Base-by-base conservation (phyloP, 2,329 filamentous ascomycete species). In the Pleurostoma richardsiae region DNA sequence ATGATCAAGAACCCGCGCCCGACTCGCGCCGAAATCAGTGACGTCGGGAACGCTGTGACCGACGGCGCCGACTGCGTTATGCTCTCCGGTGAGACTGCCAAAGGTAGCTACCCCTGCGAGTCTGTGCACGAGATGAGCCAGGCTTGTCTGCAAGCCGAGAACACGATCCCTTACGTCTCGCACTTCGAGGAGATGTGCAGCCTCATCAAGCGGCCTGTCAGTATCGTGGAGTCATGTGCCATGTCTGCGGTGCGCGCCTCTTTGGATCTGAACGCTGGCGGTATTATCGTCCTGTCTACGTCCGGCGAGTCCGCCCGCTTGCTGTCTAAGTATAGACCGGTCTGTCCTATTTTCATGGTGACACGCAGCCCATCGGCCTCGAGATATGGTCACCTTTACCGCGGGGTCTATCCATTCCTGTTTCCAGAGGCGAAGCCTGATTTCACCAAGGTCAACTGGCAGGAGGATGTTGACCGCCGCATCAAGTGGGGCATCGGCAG, bases 1-100 rank as follows among this genome's bases (percentile, higher is more conserved):
- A 99, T 99, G 94, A 99, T 96, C 72, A 96, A 96, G 82, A 99
- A 99, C 80, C 94, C 94, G 57, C 89, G 94, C 54, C 94, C 94
- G 44, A 99, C 94, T 54, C 90, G 94, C 73, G 94, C 94, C 55
- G 94, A 99, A 78, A 95, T 99, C 68, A 95, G 89, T 65, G 94
- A 99, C 66, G 94, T 99, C 53, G 94, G 94, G 59, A 99, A 99
- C 71, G 94, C 94, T 57, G 90, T 99, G 56, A 89, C 95, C 44
- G 94, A 99, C 65, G 94, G 94, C 62, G 90, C 92, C 52, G 94
- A 99, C 81, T 99, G 94, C 74, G 94, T 99, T 70, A 99, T 99
- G 94, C 81, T 99, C 76, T 97, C 92, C 52, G 94, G 94, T 56
- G 94, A 99, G 82, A 99, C 94, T 41, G 94, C 94, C 73, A 99